Conservation (phyloP, 2,329 filamentous ascomycete genomes). For the Ascosphaera apis region DNA sequence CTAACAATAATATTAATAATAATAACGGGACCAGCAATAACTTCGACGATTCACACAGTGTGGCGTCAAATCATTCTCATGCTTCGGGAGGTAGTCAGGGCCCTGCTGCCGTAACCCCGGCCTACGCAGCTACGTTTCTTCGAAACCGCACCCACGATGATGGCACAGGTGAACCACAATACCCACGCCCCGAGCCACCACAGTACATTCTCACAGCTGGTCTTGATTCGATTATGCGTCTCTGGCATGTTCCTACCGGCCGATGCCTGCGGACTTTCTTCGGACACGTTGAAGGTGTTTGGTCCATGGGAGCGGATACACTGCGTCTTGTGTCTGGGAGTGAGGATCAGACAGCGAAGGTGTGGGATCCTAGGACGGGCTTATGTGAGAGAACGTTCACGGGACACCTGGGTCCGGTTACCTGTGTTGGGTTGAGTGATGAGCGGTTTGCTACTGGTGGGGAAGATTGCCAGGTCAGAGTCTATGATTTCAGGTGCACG, state of each 20-base stretch:
- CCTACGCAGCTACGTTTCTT: constrained; percentile 28
- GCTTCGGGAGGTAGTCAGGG: constrained; percentile 8
- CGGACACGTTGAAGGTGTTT: constrained; percentile 87
- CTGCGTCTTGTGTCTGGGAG: constrained; percentile 71
- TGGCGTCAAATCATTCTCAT: constrained; percentile 5
- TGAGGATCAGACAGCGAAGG: constrained; percentile 86
- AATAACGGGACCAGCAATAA: no score
- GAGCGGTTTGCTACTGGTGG: constrained; percentile 74
- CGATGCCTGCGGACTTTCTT: constrained; percentile 82
- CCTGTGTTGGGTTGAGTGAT: constrained; percentile 78
- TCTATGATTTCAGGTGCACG: constrained; percentile 46
- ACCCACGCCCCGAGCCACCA: constrained; percentile 45
- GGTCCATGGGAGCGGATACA: constrained; percentile 75
- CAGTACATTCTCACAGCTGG: constrained; percentile 85
- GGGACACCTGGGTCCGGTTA: constrained; percentile 75
- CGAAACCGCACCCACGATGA: constrained; percentile 32
- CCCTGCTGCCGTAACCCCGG: constrained; percentile 6
- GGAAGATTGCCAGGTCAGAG: constrained; percentile 74
- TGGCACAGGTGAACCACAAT: constrained; percentile 7
- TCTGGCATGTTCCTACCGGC: constrained; percentile 74
- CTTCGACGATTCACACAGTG: constrained; percentile 8
- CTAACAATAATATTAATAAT: constrained; percentile 29
- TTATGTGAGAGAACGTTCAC: constrained; percentile 84
- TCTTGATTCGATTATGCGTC: constrained; percentile 69
- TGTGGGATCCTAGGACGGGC: constrained; percentile 81